Evolutionary conservation across 371 early-diverging fungal genomes (phyloP).

Genomic region (Fennellomyces sp.): DNA sequence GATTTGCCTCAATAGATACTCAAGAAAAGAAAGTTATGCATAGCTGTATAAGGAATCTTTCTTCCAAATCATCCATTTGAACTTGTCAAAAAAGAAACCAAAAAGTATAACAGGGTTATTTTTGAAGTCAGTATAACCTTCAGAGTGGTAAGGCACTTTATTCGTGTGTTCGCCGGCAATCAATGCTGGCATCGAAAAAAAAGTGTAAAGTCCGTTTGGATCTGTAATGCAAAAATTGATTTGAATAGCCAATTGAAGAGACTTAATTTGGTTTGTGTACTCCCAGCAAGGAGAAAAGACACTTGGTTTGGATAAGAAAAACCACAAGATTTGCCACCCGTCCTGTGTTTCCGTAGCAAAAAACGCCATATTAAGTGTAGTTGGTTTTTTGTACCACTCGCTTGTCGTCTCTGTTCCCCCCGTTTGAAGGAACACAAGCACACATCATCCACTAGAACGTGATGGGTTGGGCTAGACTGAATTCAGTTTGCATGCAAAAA

Average conservation of each 20-base stretch:
- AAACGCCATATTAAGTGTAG: background rate
- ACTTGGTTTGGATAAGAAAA: background rate
- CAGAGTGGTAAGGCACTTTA: no score
- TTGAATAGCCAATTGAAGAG: no score
- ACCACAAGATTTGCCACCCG: conserved; percentile 3
- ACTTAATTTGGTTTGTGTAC: background rate
- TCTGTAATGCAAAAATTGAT: background rate
- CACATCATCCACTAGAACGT: background rate
- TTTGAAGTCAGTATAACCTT: no score
- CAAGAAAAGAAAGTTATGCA: no score
- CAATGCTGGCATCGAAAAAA: background rate
- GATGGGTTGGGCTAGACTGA: background rate
- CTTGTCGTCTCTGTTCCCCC: background rate
- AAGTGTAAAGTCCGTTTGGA: background rate
- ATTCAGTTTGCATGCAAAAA: background rate
- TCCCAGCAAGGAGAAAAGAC: background rate
- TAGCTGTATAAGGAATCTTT: no score
- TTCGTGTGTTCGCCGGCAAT: background rate
- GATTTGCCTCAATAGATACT: no score
- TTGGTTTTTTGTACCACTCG: conserved; percentile 1
- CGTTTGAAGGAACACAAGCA: no score
- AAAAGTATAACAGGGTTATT: no score
- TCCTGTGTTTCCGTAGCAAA: conserved; percentile 1
- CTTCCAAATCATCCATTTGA: no score
- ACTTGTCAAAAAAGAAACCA: no score